Evolutionary conservation across 78 protist species (phyloP).

Genomic region (Neovahlkampfia damariscottae): DNA sequence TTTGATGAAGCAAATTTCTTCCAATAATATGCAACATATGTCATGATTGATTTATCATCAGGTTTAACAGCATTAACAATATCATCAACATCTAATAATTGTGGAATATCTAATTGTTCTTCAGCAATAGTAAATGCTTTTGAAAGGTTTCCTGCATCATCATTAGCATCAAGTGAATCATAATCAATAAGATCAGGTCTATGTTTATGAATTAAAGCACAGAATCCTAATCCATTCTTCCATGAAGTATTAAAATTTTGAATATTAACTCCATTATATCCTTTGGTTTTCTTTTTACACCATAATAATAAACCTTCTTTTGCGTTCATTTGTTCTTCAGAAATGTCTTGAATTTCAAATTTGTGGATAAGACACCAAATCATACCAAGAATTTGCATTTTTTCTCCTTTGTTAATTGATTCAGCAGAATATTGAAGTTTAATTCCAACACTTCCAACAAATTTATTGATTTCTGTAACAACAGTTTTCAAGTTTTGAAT

Average conservation of each 20-base stretch:
- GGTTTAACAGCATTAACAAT: conserved; percentile 47
- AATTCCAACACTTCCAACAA: conserved; percentile 5
- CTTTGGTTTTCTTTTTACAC: conserved; percentile 46
- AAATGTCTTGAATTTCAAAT: conserved; percentile 41
- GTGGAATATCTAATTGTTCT: conserved; percentile 52
- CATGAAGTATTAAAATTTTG: conserved; percentile 23
- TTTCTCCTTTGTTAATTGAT: conserved; percentile 39
- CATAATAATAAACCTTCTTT: conserved; percentile 69
- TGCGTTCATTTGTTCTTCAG: conserved; percentile 45
- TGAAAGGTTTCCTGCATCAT: conserved; percentile 42
- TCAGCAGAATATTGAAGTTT: conserved; percentile 30
- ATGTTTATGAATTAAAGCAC: conserved; percentile 50
- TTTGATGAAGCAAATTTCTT: conserved; percentile 45
- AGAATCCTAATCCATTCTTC: conserved; percentile 54
- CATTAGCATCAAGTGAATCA: conserved; percentile 26
- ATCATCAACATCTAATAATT: conserved; percentile 59
- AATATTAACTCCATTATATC: conserved; percentile 17
- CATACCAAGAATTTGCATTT: conserved; percentile 48
- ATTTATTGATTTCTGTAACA: neutral
- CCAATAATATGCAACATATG: conserved; percentile 51
- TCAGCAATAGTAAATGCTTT: conserved; percentile 67
- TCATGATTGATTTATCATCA: conserved; percentile 71
- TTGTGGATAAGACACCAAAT: conserved; percentile 50
- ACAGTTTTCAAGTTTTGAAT: conserved; percentile 15
- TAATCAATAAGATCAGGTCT: conserved; percentile 52